A percentile compares a stretch with the other conserved stretches of the same genome.
Evolutionary conservation across 495 filamentous ascomycete species (phyloP).

Genomic region (Hypoxylon perforatum): DNA sequence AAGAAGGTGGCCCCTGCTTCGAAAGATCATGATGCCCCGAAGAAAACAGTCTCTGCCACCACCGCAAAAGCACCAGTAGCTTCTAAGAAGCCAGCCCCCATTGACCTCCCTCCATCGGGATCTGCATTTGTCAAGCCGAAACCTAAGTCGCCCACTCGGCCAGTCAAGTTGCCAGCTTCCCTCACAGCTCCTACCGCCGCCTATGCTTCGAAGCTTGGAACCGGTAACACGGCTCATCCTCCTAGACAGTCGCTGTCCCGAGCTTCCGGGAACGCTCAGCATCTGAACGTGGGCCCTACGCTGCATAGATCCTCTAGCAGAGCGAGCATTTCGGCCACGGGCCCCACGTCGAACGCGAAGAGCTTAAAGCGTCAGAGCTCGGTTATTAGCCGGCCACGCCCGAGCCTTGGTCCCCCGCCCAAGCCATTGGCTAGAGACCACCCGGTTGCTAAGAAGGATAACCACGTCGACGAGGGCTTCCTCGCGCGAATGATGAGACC

Average conservation of each 20-base stretch:
- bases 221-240: conserved; percentile 39
- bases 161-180: conserved; percentile 69
- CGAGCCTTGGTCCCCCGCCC: conserved; percentile 63
- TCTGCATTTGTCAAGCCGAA: conserved; percentile 67
- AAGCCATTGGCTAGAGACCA: conserved; percentile 55
- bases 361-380: conserved; percentile 55
- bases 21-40: conserved; percentile 40
- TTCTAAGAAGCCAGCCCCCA: conserved; percentile 49
- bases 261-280: conserved; percentile 45
- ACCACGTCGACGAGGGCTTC: conserved; percentile 76
- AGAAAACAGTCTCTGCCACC: conserved; percentile 31
- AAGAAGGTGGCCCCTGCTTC: conserved; percentile 43
- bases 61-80: conserved; percentile 26
- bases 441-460: conserved; percentile 53
- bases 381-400: conserved; percentile 54
- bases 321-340: conserved; percentile 50
- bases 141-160: conserved; percentile 72
- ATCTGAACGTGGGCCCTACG: conserved; percentile 28
- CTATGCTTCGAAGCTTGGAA: conserved; percentile 66
- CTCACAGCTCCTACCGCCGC: conserved; percentile 72
- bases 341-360: conserved; percentile 36
- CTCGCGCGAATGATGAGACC: conserved; percentile 94
- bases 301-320: conserved; percentile 59
- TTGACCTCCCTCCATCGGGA: conserved; percentile 48
- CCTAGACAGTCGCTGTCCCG: conserved; percentile 53